Conservation (phyloP, 2,329 filamentous ascomycete species). For the Colletotrichum zoysiae region DNA sequence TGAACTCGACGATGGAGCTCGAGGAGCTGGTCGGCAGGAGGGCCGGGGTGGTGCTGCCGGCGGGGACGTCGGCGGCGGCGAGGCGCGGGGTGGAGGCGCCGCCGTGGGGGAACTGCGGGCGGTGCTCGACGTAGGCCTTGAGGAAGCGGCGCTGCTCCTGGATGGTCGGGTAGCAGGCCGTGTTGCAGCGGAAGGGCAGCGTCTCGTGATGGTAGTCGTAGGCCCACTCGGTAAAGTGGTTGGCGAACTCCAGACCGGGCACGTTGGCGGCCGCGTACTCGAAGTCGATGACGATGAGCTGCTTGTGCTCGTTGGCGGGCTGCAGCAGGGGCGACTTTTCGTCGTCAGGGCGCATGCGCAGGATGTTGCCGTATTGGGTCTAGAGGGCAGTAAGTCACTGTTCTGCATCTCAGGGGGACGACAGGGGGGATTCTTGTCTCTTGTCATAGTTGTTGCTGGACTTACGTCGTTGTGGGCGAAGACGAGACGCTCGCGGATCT, state of each 20-base stretch:
- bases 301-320: conserved; percentile 94
- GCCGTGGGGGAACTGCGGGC: conserved; percentile 71
- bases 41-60: conserved; percentile 50
- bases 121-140: conserved; percentile 87
- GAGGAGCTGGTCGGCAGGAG: conserved; percentile 55
- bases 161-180: conserved; percentile 77
- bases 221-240: conserved; percentile 98
- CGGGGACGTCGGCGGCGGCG: conserved; percentile 56
- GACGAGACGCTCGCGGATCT: conserved; percentile 80
- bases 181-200: conserved; percentile 75
- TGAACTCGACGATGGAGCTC: conserved; percentile 76
- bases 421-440: background rate
- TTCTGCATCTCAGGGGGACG: background rate
- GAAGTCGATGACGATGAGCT: conserved; percentile 97
- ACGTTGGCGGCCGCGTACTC: conserved; percentile 95
- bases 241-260: conserved; percentile 91
- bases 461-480: conserved; percentile 98
- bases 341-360: conserved; percentile 76
- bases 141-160: conserved; percentile 90
- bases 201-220: conserved; percentile 92
- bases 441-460: conserved; percentile 29
- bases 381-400: conserved; percentile 51
- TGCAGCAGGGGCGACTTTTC: conserved; percentile 88
- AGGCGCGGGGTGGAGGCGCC: conserved; percentile 63
- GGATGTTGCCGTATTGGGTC: conserved; percentile 99